Evolutionary conservation across 257 asterid genomes (phyloP).

Genomic region (Solanum paucissectum): DNA sequence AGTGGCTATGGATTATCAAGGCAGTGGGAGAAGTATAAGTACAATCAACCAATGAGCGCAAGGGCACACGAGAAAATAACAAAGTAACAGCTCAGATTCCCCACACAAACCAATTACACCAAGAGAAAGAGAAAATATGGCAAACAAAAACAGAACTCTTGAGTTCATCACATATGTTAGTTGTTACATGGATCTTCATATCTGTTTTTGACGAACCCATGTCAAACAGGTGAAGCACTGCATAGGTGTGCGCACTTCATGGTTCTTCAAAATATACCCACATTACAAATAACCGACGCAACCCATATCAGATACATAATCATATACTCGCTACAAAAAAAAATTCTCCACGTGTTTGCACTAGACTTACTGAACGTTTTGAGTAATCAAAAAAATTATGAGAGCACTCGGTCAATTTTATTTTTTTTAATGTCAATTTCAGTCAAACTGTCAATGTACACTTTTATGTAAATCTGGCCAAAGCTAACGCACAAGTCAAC

Average conservation of each 20-base stretch:
- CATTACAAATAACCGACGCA: neutral
- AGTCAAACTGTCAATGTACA: neutral
- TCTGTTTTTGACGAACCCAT: neutral
- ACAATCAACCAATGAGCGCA: neutral
- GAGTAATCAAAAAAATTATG: neutral
- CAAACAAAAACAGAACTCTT: neutral
- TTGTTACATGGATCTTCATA: neutral
- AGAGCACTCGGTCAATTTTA: neutral
- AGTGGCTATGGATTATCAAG: conserved; percentile 55
- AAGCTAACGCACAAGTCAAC: neutral
- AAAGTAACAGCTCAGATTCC: neutral
- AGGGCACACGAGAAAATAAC: neutral
- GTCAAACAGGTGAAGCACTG: neutral
- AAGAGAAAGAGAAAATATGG: neutral
- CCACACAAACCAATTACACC: neutral
- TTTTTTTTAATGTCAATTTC: neutral
- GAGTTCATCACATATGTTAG: neutral
- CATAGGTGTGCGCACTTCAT: neutral
- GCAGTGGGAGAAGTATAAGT: neutral
- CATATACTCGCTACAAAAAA: neutral
- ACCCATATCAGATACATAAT: neutral
- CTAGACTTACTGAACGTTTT: neutral
- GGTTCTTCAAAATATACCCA: neutral
- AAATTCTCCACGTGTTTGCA: neutral
- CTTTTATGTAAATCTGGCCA: neutral